Base-by-base conservation (phyloP, 306 rosid species). In the Casuarina equisetifolia region DNA sequence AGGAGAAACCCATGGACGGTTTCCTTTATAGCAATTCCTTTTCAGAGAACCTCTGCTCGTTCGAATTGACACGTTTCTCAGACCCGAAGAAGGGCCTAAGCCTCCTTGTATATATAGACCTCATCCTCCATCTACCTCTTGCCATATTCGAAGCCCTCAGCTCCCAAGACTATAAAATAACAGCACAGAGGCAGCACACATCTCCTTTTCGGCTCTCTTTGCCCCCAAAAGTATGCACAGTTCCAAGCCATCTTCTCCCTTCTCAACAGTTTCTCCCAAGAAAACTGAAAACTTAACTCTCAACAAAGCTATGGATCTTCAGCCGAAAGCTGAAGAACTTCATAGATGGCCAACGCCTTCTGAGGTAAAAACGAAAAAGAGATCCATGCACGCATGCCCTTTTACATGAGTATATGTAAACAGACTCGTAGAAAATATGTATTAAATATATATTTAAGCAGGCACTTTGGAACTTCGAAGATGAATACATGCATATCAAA, bases 311-410 rank as follows among this genome's bases (percentile, higher is more conserved):
- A 44, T 69, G 67, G 77, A 83, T 52, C 42, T 44, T 45, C 77
- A 77, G 55, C 78, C 64, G 15, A 76, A 76, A 46, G 82, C 73
- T 35, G 86, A 87, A 46, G 86, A 88, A 55, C 93, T 92, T 81
- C 93, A 78, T 53, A 76, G 91, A 87, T 88, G 97, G 90, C 99
- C 99, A 52, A 90, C 96, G 44, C 83, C 75, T 49, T 85, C 87
- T 17, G 97, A 96, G 99, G 99, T 96, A 86, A 68, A 11, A 6
- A 80, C 4, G 35, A 64, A 39, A 13, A 62, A 9, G 15, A 25
- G 62, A 44, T 76, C 43, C 77, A 70, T 55, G 77, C 63, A 53
- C 69, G 46, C 3, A 75, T 12, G 57, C 1, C 20, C 48, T 70
- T 69, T 77, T 70, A 25, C 38, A 74, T 70, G 67, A 76, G 53